A percentile compares a stretch with the other conserved stretches of the same genome.
These are phyloP conservation scores for Blastomyces emzantsi DNA, from an alignment of 2,329 filamentous ascomycete genomes.

Conservation along the genomic window DNA sequence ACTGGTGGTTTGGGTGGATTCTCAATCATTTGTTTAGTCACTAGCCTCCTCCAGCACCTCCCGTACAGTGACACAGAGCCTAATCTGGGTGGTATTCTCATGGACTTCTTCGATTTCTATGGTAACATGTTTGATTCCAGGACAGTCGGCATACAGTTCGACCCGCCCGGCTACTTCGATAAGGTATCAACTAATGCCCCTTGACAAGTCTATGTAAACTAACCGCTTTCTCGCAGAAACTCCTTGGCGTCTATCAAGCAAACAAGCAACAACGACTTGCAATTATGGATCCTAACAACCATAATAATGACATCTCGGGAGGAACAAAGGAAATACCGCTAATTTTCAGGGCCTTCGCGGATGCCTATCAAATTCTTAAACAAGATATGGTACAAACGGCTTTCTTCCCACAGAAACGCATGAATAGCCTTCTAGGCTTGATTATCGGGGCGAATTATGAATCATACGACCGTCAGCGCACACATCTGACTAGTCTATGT, in stretches of 20 bases:
- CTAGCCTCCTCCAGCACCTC: conserved; percentile 75
- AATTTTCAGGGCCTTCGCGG: conserved; percentile 61
- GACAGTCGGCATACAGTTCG: conserved; percentile 63
- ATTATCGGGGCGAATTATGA: conserved; percentile 73
- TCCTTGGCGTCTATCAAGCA: conserved; percentile 41
- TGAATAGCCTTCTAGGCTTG: conserved; percentile 56
- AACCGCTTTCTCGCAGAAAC: conserved; percentile 16
- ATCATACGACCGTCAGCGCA: conserved; percentile 60
- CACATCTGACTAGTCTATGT: conserved; percentile 50
- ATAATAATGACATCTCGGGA: conserved; percentile 79
- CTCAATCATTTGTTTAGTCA: conserved; percentile 85
- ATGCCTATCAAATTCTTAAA: conserved; percentile 52
- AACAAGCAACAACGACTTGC: conserved; percentile 61
- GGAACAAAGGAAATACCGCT: conserved; percentile 62
- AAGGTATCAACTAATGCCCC: conserved; percentile 52
- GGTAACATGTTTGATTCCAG: conserved; percentile 69
- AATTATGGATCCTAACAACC: conserved; percentile 86
- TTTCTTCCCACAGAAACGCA: conserved; percentile 17
- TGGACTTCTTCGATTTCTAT: conserved; percentile 85
- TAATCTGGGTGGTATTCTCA: conserved; percentile 69
- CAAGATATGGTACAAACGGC: conserved; percentile 44
- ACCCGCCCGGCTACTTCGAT: conserved; percentile 62
- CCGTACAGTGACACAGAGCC: conserved; percentile 58
- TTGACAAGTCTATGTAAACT: conserved; percentile 4
- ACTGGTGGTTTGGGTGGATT: conserved; percentile 90